Evolutionary conservation across 148 eudicot species (phyloP).

Genomic region (Limonium bicolor): DNA sequence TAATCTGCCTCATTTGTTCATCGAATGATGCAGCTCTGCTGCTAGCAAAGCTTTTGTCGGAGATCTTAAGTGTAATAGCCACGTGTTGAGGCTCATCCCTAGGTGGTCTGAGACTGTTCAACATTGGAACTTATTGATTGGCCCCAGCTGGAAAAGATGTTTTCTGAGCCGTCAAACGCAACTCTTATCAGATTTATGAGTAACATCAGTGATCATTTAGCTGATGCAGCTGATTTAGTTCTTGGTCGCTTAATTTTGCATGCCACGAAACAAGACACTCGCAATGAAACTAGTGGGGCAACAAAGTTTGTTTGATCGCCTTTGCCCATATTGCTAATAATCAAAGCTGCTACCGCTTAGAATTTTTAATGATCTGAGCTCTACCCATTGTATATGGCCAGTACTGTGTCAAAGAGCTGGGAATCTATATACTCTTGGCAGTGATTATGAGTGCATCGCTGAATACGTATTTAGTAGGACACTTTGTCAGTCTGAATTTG

Average conservation of each 20-base stretch:
- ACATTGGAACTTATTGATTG: slow-evolving; percentile 49
- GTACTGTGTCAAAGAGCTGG: slow-evolving; percentile 1
- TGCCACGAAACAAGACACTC: slow-evolving; percentile 21
- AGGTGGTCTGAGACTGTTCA: slow-evolving; percentile 53
- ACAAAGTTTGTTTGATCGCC: slow-evolving; percentile 36
- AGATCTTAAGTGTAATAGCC: slow-evolving; percentile 33
- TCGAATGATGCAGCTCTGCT: slow-evolving; percentile 17
- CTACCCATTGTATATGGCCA: slow-evolving; percentile 43
- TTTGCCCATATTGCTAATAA: slow-evolving; percentile 64
- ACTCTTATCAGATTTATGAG: slow-evolving; percentile 50
- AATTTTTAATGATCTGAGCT: slow-evolving; percentile 48
- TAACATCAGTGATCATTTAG: slow-evolving; percentile 49
- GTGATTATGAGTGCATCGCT: slow-evolving; percentile 1
- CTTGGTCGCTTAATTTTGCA: slow-evolving; percentile 30
- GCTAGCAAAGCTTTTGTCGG: slow-evolving; percentile 26
- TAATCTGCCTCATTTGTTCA: slow-evolving; percentile 29
- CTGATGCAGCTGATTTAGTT: slow-evolving; percentile 40
- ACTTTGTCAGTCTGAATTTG: slow-evolving; percentile 43
- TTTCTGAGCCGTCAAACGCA: slow-evolving; percentile 74
- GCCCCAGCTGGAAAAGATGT: slow-evolving; percentile 58
- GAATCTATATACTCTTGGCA: no score
- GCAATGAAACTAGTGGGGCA: no score
- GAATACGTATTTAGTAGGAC: slow-evolving; percentile 19
- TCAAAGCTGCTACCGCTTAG: slow-evolving; percentile 66
- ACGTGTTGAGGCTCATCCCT: slow-evolving; percentile 41